phyloP scores from a whole-genome alignment of 345 rosid genomes.

The Salix viminalis region DNA sequence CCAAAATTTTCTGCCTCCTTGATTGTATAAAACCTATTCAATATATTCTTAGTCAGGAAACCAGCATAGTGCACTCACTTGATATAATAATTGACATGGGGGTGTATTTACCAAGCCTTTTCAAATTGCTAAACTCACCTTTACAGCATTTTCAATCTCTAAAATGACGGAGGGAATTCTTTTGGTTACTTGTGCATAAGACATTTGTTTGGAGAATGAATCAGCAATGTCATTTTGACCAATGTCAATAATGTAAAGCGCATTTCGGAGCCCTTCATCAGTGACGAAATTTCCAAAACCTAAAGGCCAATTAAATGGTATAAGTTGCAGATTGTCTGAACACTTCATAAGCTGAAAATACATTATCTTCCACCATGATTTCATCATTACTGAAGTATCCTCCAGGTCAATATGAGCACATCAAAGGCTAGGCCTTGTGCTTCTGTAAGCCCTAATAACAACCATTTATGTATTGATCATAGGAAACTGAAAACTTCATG shows the following conservation, averaged over 20 bases:
- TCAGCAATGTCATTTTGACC: constrained; percentile 81
- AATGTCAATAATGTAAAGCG: constrained; percentile 77
- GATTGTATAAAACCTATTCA: constrained; percentile 43
- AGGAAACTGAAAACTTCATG: too few relatives aligned
- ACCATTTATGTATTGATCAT: too few relatives aligned
- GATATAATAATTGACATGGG: too few relatives aligned
- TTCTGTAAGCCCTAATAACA: too few relatives aligned
- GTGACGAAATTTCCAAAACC: constrained; percentile 41
- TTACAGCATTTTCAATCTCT: constrained; percentile 56
- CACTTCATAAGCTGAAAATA: not conserved
- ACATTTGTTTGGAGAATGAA: constrained; percentile 56
- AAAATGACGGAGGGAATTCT: constrained; percentile 48
- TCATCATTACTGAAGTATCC: not conserved
- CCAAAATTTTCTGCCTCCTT: constrained; percentile 85
- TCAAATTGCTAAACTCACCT: constrained; percentile 34
- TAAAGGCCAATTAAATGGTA: constrained; percentile 7
- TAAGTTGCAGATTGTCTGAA: not conserved
- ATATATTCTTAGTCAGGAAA: not conserved
- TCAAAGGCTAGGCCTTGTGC: too few relatives aligned
- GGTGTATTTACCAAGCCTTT: not conserved
- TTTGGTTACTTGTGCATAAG: constrained; percentile 43
- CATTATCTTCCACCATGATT: not conserved
- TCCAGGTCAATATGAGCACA: too few relatives aligned
- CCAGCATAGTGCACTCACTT: too few relatives aligned
- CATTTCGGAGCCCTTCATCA: constrained; percentile 51